Evolutionary conservation across 306 rosid species (phyloP).

Genomic region (Alnus glutinosa): DNA sequence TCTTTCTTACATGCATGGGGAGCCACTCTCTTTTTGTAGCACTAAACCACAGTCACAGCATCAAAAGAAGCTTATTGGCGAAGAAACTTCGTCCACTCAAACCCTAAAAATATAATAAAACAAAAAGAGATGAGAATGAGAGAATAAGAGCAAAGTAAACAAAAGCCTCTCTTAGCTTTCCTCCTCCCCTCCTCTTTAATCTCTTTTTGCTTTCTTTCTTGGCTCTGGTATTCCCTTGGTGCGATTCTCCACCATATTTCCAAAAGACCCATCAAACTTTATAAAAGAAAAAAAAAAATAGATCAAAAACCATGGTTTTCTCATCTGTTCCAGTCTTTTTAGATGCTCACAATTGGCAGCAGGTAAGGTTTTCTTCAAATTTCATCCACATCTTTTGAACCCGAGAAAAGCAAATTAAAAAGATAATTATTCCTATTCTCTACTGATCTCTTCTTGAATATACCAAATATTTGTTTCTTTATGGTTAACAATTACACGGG

Average conservation of each 20-base stretch:
- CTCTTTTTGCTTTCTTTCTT: constrained; percentile 57
- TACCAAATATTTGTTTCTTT: constrained; percentile 50
- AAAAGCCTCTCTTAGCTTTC: constrained; percentile 65
- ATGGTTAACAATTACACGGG: neutral
- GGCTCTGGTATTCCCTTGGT: constrained; percentile 91
- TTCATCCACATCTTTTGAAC: constrained; percentile 46
- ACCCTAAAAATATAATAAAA: constrained; percentile 83
- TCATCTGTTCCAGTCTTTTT: constrained; percentile 94
- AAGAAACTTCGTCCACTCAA: constrained; percentile 84
- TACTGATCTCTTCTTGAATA: constrained; percentile 64
- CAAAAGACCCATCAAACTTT: constrained; percentile 92
- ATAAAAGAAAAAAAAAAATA: constrained; percentile 62
- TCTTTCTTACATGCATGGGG: constrained; percentile 50
- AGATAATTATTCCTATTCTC: constrained; percentile 85
- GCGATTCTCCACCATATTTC: constrained; percentile 97
- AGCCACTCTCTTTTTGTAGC: constrained; percentile 46
- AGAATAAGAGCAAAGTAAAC: constrained; percentile 80
- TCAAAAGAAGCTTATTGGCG: constrained; percentile 69
- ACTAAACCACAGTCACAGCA: constrained; percentile 41
- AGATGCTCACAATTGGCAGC: constrained; percentile 99
- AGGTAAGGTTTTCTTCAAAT: constrained; percentile 66
- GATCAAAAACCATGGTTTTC: constrained; percentile 82
- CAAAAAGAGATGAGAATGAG: constrained; percentile 83
- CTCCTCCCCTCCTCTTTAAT: constrained; percentile 40
- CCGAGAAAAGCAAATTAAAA: constrained; percentile 40